Evolutionary conservation across 2,329 filamentous ascomycete species (phyloP), one percentile per base, ranked within the genome.

Genomic region (Diaporthe destruens): DNA sequence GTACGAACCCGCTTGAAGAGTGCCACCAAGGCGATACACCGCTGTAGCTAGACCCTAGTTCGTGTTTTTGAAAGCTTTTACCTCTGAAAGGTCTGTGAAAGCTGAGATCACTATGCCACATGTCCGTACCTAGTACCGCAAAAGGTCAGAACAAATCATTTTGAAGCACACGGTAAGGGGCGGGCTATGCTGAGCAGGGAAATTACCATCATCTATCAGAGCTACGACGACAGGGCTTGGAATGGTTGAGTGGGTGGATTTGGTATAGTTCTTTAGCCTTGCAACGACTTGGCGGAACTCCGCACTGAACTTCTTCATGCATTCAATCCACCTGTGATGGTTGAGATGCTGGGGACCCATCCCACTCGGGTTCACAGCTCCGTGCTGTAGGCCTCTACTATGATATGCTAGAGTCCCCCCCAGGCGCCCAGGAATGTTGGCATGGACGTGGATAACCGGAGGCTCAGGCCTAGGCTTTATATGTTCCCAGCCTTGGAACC

Each of bases 241-340:
- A n/a, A 11, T 51, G 12, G 6, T n/a, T 53, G 20, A 29, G 29
- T 29, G 29, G 29, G 29, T 29, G 29, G 29, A 29, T 29, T 29
- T 29, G 29, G 29, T 56, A 4, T 6, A 14, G 12, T 7, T 16
- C 4, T 44, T 56, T 8, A 53, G 12, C 49, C 39, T 23, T 34
- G 18, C 32, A 29, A 44, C 39, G 12, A 59, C 42, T 6, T 42
- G 56, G 1, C 56, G 29, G 36, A 59, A 59, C 56, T 66, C 61
- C 32, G 56, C 42, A 7, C 66, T 69, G 12, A 69, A 69, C 3
- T 18, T 36, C 66, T 57, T 69, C 66, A 56, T 69, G 53, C 66
- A 69, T 23, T 69, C 36, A 34, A 69, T 69, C 66, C 66, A 69
- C 32, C 34, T 42, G 44, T 25, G 72, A 23, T 3, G 59, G 53